Percentiles rank a stretch among this genome's conserved stretches.
These are phyloP conservation scores for Sordariomycetes sp. DNA, from an alignment of 2,329 filamentous ascomycete species.

Conservation along the genomic window DNA sequence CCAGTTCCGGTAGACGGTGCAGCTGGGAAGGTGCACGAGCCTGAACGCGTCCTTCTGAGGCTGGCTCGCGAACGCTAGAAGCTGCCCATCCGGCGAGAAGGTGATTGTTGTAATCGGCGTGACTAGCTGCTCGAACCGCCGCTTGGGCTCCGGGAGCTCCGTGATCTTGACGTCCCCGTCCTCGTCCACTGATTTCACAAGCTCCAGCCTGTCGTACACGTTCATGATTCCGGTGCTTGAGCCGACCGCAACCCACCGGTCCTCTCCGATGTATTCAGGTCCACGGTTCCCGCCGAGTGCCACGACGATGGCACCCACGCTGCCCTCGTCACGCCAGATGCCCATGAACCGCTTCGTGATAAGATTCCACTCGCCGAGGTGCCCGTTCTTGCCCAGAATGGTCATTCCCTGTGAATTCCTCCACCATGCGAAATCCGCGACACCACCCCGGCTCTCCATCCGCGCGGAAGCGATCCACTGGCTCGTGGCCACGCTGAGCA, in stretches of 20 bases:
- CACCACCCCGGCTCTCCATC: conserved; percentile 70
- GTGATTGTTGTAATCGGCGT: conserved; percentile 70
- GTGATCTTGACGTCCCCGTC: conserved; percentile 42
- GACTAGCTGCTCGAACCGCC: conserved; percentile 74
- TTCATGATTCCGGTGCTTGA: conserved; percentile 84
- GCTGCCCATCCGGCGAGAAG: conserved; percentile 83
- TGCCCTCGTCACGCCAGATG: conserved; percentile 84
- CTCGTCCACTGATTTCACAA: conserved; percentile 29
- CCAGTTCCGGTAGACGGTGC: conserved; percentile 95
- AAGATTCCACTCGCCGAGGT: conserved; percentile 82
- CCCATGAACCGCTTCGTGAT: conserved; percentile 58
- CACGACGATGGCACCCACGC: conserved; percentile 73
- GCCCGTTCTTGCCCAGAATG: conserved; percentile 75
- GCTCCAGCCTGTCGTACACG: conserved; percentile 72
- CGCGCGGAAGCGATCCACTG: conserved; percentile 83
- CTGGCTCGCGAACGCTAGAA: conserved; percentile 75
- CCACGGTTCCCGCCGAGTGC: conserved; percentile 63
- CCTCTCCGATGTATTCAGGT: conserved; percentile 54
- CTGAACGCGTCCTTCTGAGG: conserved; percentile 83
- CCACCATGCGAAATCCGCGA: conserved; percentile 94
- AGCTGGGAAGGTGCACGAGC: conserved; percentile 81
- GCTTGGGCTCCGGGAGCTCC: conserved; percentile 58
- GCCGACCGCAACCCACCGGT: conserved; percentile 83
- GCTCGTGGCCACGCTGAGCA: conserved; percentile 67
- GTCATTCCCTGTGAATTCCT: conserved; percentile 69